Base-by-base conservation (phyloP, 2,329 filamentous ascomycete genomes). In the Corinectria fuckeliana region DNA sequence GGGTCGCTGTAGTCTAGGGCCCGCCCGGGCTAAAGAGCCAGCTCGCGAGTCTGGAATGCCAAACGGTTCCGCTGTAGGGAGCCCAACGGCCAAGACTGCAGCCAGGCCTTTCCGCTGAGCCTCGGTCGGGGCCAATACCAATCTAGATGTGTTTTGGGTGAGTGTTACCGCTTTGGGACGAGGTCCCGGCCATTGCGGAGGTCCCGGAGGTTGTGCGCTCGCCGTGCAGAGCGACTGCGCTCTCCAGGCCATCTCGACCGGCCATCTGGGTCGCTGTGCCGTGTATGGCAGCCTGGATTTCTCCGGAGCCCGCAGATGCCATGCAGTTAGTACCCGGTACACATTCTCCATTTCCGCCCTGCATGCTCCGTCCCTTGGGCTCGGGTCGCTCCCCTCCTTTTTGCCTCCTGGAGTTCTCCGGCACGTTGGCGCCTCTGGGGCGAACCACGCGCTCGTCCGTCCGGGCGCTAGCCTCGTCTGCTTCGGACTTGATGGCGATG, bases 161-260 rank as follows among this genome's bases (percentile, higher is more conserved):
- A n/a, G 26, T 20, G 52, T 49, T 58, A n/a, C 49, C 49, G 42
- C 34, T 44, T 58, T 38, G 10, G 56, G 56, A 50, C 25, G 28
- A 13, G 34, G 32, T n/a, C 34, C 56, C 56, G 44, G 44, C 50
- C 56, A 50, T 58, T 58, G 56, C 50, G 56, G 56, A 54, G 56
- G 56, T 30, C 20, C 45, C 56, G 50, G 56, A 48, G 41, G 28
- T 38, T 38, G n/a, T n/a, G n/a, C n/a, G n/a, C n/a, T n/a, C n/a
- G n/a, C n/a, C n/a, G n/a, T n/a, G n/a, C n/a, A n/a, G n/a, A n/a
- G n/a, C n/a, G n/a, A n/a, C n/a, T n/a, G n/a, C 18, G 7, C 16
- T 38, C 23, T 55, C 32, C n/a, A 55, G 25, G 41, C 47, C 38
- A 47, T 50, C 44, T 44, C n/a, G 36, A 50, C 53, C 45, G 53